Conservation (phyloP, 805 yeast species). For the Schwanniomyces polymorphus region DNA sequence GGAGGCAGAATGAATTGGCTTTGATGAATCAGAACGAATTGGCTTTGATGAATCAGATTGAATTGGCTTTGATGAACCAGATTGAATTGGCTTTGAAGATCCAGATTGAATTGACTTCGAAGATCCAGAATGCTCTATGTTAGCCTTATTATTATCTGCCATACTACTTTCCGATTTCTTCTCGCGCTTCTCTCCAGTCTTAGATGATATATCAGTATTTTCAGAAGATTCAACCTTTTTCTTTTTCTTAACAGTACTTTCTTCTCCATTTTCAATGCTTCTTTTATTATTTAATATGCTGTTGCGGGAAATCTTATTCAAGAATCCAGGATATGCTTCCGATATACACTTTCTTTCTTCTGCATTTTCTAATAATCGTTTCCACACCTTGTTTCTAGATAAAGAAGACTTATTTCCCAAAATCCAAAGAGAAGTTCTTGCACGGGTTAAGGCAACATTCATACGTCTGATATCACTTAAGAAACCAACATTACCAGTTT, state of each 20-base stretch:
- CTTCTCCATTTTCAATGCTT: neutral
- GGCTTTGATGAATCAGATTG: too few relatives aligned
- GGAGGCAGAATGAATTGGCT: too few relatives aligned
- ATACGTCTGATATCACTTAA: conserved; percentile 88
- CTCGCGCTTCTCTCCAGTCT: neutral
- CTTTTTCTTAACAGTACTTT: neutral
- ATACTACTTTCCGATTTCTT: neutral
- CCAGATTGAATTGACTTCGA: neutral
- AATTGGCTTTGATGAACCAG: too few relatives aligned
- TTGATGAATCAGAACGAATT: too few relatives aligned
- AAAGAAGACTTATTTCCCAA: conserved; percentile 78
- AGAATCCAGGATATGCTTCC: conserved; percentile 37
- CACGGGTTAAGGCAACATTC: conserved; percentile 97
- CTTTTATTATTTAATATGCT: neutral
- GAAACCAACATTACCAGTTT: conserved; percentile 74
- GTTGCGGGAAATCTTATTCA: conserved; percentile 9
- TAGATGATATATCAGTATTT: neutral
- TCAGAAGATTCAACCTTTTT: neutral
- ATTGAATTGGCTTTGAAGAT: neutral
- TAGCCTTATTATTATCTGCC: neutral
- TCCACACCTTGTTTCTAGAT: conserved; percentile 70
- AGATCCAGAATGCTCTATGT: neutral
- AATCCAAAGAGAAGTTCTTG: conserved; percentile 89
- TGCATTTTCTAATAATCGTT: conserved; percentile 66
- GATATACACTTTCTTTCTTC: conserved; percentile 39